These are phyloP conservation scores for Suhomyces vadensis DNA, from an alignment of 805 yeast species.

Conservation along the genomic window DNA sequence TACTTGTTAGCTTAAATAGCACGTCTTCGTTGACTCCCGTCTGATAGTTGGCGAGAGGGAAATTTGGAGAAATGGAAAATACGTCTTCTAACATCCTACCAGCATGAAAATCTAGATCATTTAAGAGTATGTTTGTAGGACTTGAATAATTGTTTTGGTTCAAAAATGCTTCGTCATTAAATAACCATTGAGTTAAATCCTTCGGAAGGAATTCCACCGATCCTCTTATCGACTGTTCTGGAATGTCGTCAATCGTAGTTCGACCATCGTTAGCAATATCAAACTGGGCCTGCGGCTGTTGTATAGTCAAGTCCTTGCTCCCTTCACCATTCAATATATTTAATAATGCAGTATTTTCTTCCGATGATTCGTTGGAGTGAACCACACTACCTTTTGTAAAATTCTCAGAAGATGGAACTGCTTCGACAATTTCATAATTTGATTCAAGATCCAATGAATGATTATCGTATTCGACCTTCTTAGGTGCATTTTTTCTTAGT, in stretches of 20 bases:
- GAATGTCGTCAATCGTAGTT: background rate
- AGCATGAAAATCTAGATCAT: slow-evolving; percentile 1
- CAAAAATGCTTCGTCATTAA: slow-evolving; percentile 4
- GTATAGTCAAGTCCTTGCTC: background rate
- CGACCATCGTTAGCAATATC: background rate
- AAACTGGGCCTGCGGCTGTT: background rate
- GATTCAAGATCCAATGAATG: too few relatives aligned
- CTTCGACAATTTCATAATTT: background rate
- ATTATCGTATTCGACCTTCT: too few relatives aligned
- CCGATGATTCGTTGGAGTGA: too few relatives aligned
- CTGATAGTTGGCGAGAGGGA: background rate
- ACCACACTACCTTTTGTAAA: background rate
- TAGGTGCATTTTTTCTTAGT: background rate
- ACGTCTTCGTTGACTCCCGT: background rate
- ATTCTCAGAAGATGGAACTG: background rate
- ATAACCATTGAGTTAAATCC: slow-evolving; percentile 6
- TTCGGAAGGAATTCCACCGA: background rate
- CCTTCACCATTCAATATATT: too few relatives aligned
- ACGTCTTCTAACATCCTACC: slow-evolving; percentile 3
- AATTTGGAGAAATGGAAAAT: slow-evolving; percentile 4
- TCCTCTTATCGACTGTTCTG: background rate
- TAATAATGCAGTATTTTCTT: too few relatives aligned
- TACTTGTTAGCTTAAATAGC: background rate
- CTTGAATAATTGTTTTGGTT: background rate
- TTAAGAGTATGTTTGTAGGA: background rate